These are phyloP conservation scores for Chaetomium olivaceum DNA, from an alignment of 2,329 filamentous ascomycete species.

Conservation along the genomic window DNA sequence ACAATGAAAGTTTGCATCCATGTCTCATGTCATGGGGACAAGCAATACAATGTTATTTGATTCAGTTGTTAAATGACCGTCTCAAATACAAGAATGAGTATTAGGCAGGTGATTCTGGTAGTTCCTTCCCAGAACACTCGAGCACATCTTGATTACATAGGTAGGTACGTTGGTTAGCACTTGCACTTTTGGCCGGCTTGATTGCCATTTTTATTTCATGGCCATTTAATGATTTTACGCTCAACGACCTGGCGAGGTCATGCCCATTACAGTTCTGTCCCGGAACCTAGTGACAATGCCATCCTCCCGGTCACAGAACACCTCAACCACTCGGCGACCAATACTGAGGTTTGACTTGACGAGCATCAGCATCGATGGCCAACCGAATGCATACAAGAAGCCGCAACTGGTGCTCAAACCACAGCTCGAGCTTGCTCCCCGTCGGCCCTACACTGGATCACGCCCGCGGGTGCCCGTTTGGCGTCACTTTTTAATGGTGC, in stretches of 20 bases:
- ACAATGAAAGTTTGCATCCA: no score
- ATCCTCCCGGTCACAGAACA: conserved; percentile 6
- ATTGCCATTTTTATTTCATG: neutral
- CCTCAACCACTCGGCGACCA: conserved; percentile 15
- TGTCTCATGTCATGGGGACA: no score
- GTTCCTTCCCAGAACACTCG: neutral
- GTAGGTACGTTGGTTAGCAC: no score
- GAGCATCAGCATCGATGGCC: conserved; percentile 26
- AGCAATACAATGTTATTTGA: no score
- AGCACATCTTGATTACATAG: neutral
- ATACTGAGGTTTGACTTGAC: conserved; percentile 29
- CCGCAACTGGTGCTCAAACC: conserved; percentile 33
- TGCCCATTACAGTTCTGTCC: neutral
- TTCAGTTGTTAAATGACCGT: neutral
- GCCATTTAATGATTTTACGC: neutral
- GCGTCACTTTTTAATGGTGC: conserved; percentile 31
- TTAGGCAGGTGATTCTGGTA: neutral
- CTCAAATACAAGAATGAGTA: neutral
- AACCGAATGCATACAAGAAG: conserved; percentile 28
- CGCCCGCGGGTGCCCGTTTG: conserved; percentile 20
- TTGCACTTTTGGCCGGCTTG: neutral
- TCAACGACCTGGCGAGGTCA: neutral
- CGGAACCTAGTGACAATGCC: conserved; percentile 16
- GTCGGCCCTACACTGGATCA: conserved; percentile 26
- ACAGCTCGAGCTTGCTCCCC: conserved; percentile 25